These are phyloP conservation scores for Pyracantha coccinea DNA, from an alignment of 331 rosid species.

Conservation along the genomic window DNA sequence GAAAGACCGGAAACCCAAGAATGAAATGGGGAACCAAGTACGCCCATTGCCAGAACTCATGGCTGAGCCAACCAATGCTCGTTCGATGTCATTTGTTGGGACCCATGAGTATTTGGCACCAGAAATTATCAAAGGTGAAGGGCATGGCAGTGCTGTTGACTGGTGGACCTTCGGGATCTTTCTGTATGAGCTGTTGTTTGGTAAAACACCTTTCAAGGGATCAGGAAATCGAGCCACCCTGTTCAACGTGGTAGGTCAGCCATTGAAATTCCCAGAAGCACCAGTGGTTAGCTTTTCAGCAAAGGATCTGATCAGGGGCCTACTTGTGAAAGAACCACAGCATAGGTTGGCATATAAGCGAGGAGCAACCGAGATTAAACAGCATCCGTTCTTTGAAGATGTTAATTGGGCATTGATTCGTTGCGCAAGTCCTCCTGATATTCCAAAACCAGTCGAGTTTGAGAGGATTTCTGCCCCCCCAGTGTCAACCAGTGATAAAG, in stretches of 20 bases:
- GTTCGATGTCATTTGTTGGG: conserved; percentile 53
- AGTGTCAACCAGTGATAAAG: conserved; percentile 23
- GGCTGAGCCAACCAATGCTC: conserved; percentile 53
- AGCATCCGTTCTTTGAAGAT: conserved; percentile 47
- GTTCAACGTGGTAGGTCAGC: conserved; percentile 47
- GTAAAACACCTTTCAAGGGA: conserved; percentile 54
- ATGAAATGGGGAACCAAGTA: conserved; percentile 45
- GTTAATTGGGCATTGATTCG: conserved; percentile 48
- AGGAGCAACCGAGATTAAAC: conserved; percentile 50
- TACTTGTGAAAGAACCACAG: conserved; percentile 49
- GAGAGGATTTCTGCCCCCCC: conserved; percentile 26
- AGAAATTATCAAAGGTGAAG: conserved; percentile 49
- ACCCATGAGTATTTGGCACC: conserved; percentile 56
- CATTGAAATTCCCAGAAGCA: conserved; percentile 39
- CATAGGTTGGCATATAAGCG: conserved; percentile 43
- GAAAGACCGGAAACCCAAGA: conserved; percentile 41
- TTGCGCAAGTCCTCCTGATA: conserved; percentile 48
- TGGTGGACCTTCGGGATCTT: conserved; percentile 61
- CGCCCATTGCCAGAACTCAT: conserved; percentile 45
- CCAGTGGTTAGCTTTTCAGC: conserved; percentile 47
- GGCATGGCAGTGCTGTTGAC: conserved; percentile 53
- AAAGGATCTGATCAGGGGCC: conserved; percentile 40
- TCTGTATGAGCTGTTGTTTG: conserved; percentile 45
- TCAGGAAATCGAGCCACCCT: conserved; percentile 48
- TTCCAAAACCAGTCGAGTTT: conserved; percentile 35